A percentile compares a stretch with the other conserved stretches of the same genome.
phyloP scores from a whole-genome alignment of 179 eudicot genomes.

The Spergularia azorica region DNA sequence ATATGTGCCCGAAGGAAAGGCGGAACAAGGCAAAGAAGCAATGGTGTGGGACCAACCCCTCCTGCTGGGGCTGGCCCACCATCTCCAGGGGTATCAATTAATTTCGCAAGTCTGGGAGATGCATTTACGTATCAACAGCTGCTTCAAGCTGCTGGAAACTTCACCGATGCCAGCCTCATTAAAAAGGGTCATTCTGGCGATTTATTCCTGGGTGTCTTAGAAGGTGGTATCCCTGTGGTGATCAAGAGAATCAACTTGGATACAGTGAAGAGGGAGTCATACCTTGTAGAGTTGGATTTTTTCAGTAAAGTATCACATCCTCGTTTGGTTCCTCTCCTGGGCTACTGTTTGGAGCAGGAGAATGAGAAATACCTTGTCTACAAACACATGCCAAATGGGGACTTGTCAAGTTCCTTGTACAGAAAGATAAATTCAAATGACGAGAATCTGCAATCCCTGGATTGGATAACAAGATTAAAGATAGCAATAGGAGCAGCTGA shows the following conservation, averaged over 20 bases:
- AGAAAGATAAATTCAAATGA: slow-evolving; percentile 46
- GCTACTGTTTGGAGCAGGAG: slow-evolving; percentile 76
- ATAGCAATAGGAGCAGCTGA: slow-evolving; percentile 88
- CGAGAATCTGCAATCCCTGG: slow-evolving; percentile 67
- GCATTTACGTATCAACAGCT: slow-evolving; percentile 78
- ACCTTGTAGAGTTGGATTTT: slow-evolving; percentile 65
- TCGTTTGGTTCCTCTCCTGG: slow-evolving; percentile 75
- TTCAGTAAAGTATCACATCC: slow-evolving; percentile 57
- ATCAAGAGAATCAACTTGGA: slow-evolving; percentile 64
- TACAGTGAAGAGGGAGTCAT: slow-evolving; percentile 47
- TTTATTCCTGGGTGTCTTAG: slow-evolving; percentile 58
- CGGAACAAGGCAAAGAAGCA: slow-evolving; percentile 48
- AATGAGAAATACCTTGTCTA: slow-evolving; percentile 77
- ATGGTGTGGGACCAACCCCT: slow-evolving; percentile 65
- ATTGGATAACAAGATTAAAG: slow-evolving; percentile 90
- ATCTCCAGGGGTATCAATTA: slow-evolving; percentile 49
- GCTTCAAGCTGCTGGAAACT: slow-evolving; percentile 61
- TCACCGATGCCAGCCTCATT: slow-evolving; percentile 56
- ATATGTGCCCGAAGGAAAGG: slow-evolving; percentile 52
- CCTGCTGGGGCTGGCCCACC: slow-evolving; percentile 53
- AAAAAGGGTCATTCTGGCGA: slow-evolving; percentile 85
- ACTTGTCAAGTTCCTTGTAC: slow-evolving; percentile 70
- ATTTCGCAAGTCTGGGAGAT: slow-evolving; percentile 54
- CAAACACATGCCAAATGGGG: slow-evolving; percentile 74
- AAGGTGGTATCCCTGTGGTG: slow-evolving; percentile 61